Evolutionary conservation across 805 yeast genomes (phyloP), one percentile per base, ranked within the genome.

Genomic region (Komagataella populi): DNA sequence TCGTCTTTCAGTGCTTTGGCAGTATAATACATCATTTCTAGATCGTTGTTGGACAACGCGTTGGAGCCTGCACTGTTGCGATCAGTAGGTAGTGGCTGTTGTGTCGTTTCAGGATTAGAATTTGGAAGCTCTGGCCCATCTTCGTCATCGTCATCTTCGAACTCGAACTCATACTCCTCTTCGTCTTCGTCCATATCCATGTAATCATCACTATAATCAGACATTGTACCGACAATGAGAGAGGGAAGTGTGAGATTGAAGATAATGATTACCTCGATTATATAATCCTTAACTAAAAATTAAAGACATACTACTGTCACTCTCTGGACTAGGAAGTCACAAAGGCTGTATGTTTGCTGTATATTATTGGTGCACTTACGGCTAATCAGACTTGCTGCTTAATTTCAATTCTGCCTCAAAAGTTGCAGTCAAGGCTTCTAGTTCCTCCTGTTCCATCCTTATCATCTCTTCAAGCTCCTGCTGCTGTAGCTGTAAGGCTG

Each of bases 181-280:
- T 65, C 68, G 18, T 61, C 68, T 51, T 66, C 69, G 45, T 66
- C 65, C 64, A 65, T 66, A 43, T 63, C 68, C 56, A 53, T 51
- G 48, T 44, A 49, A 49, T 65, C 53, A 43, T 56, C 70, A 47
- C 64, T 69, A 64, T 68, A 64, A 46, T 67, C 71, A 1, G 69
- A 65, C 71, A 67, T 67, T 16, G 39, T 52, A 23, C 8, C 8
- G 18, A 39, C 8, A 8, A 16, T 6, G 36, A 6, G n/a, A 10
- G 14, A 30, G 14, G 14, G n/a, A 14, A 24, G 39, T 4, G 39
- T 30, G 39, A 30, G 39, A 30, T 30, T 30, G 14, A 30, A 14
- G 10, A 8, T 30, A 8, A 30, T 14, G 39, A 30, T 30, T 30
- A 30, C 14, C n/a, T 30, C 14, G 39, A 30, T 30, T 30, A 30